These are phyloP conservation scores for Linum usitatissimum DNA, from an alignment of 345 rosid genomes.

Conservation along the genomic window DNA sequence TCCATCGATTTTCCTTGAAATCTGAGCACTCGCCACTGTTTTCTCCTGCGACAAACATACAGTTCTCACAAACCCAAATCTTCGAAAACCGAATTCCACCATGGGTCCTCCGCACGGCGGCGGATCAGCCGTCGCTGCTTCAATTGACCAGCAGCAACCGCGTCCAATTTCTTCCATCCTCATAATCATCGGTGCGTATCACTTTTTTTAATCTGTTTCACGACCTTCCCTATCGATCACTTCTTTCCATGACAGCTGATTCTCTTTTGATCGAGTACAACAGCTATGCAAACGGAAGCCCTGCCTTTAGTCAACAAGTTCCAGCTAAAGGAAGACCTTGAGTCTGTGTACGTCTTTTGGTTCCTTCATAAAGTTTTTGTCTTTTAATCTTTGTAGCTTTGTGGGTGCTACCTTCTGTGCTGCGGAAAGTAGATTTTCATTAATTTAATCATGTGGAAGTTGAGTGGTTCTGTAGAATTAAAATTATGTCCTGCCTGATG, in stretches of 20 bases:
- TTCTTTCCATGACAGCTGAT: background rate
- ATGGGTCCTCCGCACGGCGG: constrained; percentile 2
- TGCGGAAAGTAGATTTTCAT: background rate
- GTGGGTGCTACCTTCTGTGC: background rate
- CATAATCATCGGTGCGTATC: background rate
- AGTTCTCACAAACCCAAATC: background rate
- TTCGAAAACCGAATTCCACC: background rate
- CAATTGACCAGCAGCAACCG: background rate
- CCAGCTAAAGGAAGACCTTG: constrained; percentile 40
- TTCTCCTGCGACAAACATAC: background rate
- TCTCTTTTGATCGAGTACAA: background rate
- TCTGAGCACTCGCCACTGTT: background rate
- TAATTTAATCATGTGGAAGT: too few species aligned
- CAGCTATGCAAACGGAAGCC: constrained; percentile 94
- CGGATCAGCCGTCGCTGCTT: background rate
- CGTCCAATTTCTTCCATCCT: background rate
- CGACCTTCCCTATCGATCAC: background rate
- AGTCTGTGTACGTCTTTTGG: constrained; percentile 34
- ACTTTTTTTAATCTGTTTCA: background rate
- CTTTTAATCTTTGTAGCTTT: background rate
- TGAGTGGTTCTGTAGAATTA: too few species aligned
- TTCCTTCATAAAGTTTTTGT: background rate
- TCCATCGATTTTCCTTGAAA: background rate
- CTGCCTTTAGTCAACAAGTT: constrained; percentile 63
- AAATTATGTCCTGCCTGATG: too few species aligned